Conservation (phyloP, 495 filamentous ascomycete species). For the Venustampulla echinocandica region DNA sequence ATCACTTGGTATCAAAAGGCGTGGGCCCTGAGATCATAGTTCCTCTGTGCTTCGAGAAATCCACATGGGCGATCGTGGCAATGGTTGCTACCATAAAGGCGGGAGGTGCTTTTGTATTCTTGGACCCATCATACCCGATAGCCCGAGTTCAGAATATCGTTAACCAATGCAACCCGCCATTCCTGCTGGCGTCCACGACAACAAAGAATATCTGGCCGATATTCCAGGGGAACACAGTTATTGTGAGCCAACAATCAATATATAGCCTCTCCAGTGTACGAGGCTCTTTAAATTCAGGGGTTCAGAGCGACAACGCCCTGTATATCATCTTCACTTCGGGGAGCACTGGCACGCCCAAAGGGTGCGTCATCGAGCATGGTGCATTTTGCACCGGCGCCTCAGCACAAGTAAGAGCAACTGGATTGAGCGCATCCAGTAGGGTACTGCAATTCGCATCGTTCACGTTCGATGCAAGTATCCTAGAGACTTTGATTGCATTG, state of each 20-base stretch:
- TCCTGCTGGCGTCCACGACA: background rate
- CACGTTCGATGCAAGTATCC: too few species aligned
- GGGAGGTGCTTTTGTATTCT: background rate
- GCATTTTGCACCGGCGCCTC: too few species aligned
- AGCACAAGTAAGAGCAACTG: too few species aligned
- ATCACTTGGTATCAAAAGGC: too few species aligned
- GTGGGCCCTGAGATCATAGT: background rate
- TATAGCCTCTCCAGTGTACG: background rate
- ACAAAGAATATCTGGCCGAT: background rate
- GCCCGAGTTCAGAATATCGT: background rate
- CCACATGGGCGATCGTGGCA: background rate
- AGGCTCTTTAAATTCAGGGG: background rate
- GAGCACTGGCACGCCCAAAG: conserved; percentile 87
- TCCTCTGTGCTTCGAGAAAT: background rate
- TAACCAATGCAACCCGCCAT: background rate
- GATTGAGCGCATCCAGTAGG: too few species aligned
- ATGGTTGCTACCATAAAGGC: background rate
- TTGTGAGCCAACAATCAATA: background rate
- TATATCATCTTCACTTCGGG: conserved; percentile 99
- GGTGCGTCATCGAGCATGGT: conserved; percentile 79
- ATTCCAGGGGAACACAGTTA: background rate
- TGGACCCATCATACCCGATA: background rate
- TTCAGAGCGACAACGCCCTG: conserved; percentile 7
- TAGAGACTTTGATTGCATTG: too few species aligned
- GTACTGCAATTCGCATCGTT: too few species aligned